A percentile compares a stretch with the other conserved stretches of the same genome.
These are phyloP conservation scores for Phytophthora cryptogea DNA, from an alignment of 352 stramenopile genomes.

Conservation along the genomic window DNA sequence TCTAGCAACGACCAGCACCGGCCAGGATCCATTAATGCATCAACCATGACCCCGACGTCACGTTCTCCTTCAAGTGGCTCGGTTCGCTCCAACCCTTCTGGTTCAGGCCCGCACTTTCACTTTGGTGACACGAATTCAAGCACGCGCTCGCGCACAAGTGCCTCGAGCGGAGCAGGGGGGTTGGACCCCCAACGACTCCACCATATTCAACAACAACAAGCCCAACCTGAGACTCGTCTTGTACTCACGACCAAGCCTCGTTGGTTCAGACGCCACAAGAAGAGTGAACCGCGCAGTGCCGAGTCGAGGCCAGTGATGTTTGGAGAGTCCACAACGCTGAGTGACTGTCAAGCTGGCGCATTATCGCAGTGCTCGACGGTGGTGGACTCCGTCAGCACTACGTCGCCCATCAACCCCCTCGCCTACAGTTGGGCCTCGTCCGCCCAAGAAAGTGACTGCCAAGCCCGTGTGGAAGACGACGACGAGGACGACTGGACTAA, in stretches of 20 bases:
- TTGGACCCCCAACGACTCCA: slow-evolving; percentile 12
- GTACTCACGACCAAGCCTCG: slow-evolving; percentile 18
- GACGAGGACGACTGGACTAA: slow-evolving; percentile 38
- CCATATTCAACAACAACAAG: slow-evolving; percentile 18
- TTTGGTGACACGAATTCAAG: slow-evolving; percentile 5
- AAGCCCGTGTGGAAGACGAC: slow-evolving; percentile 34
- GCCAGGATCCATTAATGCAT: not conserved
- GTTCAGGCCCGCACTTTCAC: slow-evolving; percentile 7
- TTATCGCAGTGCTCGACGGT: slow-evolving; percentile 37
- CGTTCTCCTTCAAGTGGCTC: slow-evolving; percentile 4
- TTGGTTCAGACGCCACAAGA: slow-evolving; percentile 36
- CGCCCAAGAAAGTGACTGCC: slow-evolving; percentile 20
- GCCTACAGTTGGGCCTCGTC: slow-evolving; percentile 33
- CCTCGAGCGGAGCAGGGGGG: not conserved
- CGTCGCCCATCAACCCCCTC: slow-evolving; percentile 29
- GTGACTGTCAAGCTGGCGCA: slow-evolving; percentile 26
- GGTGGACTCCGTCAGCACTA: slow-evolving; percentile 14
- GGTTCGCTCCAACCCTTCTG: not conserved
- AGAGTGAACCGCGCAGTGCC: slow-evolving; percentile 15
- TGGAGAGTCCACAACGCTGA: slow-evolving; percentile 28
- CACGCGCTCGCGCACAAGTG: not conserved
- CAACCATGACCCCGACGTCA: not conserved
- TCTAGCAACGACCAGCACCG: not conserved
- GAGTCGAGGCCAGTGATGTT: slow-evolving; percentile 27
- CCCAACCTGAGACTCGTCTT: not conserved